A percentile compares a stretch with the other conserved stretches of the same genome.
Conservation (phyloP, 768 basidiomycete genomes). For the Serendipita sp. region DNA sequence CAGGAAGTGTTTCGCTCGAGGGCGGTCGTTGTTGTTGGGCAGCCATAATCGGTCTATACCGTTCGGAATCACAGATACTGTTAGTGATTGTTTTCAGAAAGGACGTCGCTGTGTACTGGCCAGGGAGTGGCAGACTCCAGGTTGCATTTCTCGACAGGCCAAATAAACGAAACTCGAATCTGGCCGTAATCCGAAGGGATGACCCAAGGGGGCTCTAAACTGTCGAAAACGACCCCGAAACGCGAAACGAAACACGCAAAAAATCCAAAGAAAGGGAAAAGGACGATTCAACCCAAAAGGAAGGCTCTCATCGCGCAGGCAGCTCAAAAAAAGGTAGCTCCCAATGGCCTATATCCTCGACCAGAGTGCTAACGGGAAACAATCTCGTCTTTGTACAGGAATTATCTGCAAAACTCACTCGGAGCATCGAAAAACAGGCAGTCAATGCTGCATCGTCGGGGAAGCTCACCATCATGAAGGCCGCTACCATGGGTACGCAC, state of each 20-base stretch:
- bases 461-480: slow-evolving; percentile 86
- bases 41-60: neutral
- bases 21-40: neutral
- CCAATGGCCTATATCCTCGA: slow-evolving; percentile 3
- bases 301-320: slow-evolving; percentile 53
- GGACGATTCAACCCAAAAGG: slow-evolving; percentile 72
- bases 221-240: neutral
- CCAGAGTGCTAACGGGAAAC: neutral
- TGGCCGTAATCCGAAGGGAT: neutral
- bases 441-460: slow-evolving; percentile 76
- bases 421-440: slow-evolving; percentile 84
- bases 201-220: neutral
- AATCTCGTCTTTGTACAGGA: slow-evolving; percentile 29
- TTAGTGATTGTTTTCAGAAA: neutral
- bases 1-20: neutral
- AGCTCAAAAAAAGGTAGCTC: slow-evolving; percentile 53
- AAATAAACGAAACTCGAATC: too few relatives aligned
- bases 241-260: slow-evolving; percentile 6
- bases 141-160: neutral
- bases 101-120: neutral
- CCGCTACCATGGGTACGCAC: slow-evolving; percentile 20
- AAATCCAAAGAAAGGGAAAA: slow-evolving; percentile 63
- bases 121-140: neutral
- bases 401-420: slow-evolving; percentile 80
- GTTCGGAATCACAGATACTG: neutral